Conservation (phyloP, 768 basidiomycete species). For the Rhodotorula sphaerocarpa region DNA sequence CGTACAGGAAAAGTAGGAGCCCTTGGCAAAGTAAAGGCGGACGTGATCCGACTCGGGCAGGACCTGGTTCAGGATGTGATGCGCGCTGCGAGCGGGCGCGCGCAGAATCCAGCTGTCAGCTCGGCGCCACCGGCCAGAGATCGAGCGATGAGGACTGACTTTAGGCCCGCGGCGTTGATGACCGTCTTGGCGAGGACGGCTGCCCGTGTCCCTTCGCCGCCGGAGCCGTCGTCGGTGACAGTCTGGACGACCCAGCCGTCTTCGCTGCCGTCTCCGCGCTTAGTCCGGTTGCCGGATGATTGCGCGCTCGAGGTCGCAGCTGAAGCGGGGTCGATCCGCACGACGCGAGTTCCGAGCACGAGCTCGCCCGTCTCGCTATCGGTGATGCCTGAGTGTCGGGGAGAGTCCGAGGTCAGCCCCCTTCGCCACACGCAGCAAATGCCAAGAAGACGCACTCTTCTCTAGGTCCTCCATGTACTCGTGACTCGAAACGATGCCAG, state of each 20-base stretch:
- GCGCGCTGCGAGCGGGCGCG: conserved; percentile 36
- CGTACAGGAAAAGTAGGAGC: conserved; percentile 69
- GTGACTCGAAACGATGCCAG: conserved; percentile 86
- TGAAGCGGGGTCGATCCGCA: conserved; percentile 85
- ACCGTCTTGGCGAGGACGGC: conserved; percentile 65
- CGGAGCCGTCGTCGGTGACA: conserved; percentile 49
- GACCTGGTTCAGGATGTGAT: conserved; percentile 37
- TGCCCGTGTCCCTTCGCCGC: conserved; percentile 46
- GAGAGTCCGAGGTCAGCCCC: neutral
- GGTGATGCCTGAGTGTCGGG: conserved; percentile 52
- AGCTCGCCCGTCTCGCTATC: conserved; percentile 63
- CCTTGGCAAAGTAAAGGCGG: conserved; percentile 64
- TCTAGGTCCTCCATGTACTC: conserved; percentile 73
- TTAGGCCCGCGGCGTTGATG: conserved; percentile 72
- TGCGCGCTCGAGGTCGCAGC: too few relatives aligned
- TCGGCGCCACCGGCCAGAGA: too few relatives aligned
- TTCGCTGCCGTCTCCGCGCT: conserved; percentile 44
- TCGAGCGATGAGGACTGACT: conserved; percentile 48
- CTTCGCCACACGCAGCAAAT: too few relatives aligned
- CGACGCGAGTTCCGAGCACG: conserved; percentile 69
- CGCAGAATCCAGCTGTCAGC: too few relatives aligned
- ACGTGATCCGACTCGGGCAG: conserved; percentile 23
- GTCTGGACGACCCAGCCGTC: conserved; percentile 84
- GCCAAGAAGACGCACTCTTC: conserved; percentile 39
- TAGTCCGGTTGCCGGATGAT: too few relatives aligned